Evolutionary conservation across 129 eudicot species (phyloP), one percentile per base, ranked within the genome.

Genomic region (Centaurea solstitialis): DNA sequence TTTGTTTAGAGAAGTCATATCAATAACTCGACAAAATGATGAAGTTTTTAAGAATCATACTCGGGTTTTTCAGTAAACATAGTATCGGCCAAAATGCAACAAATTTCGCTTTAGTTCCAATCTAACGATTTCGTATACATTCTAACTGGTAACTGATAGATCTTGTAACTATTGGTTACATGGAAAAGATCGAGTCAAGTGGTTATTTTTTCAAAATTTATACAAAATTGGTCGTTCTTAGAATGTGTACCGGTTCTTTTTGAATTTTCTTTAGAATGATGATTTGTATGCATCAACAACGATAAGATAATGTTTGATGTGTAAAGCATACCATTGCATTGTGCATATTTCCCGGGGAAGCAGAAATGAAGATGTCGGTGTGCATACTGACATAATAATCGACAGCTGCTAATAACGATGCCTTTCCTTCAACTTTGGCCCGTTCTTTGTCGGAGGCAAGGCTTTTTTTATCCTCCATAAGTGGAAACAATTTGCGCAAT

Each of bases 341-440:
- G 86, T 95, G 98, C 99, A 95, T 95, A 79, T 95, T 95, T 24
- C 99, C 99, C 9, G 97, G 97, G 23, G 99, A 95, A 83, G 99
- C 99, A 41, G 99, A 95, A 35, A 95, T 91, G 86, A 95, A 95
- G 61, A 95, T 87, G 66, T 92, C 93, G 15, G 98, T 88, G 50
- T 91, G 89, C 94, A 95, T 91, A 86, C 97, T 84, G 45, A 95
- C 98, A 73, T 89, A 88, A 76, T 87, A 95, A 83, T 95, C 99
- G 40, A 95, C 94, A 1, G 99, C 99, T 73, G 99, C 99, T 45
- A 88, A 79, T n/a, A 92, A 62, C 13, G 99, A 95, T 53, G 99
- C 97, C 84, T 91, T 95, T 85, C 96, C 96, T 85, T 95, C 90
- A 33, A 95, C 91, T 40, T 87, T 70, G 18, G 88, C 79, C 26